Evolutionary conservation across 805 yeast genomes (phyloP).

Genomic region (Starmerella sp.): DNA sequence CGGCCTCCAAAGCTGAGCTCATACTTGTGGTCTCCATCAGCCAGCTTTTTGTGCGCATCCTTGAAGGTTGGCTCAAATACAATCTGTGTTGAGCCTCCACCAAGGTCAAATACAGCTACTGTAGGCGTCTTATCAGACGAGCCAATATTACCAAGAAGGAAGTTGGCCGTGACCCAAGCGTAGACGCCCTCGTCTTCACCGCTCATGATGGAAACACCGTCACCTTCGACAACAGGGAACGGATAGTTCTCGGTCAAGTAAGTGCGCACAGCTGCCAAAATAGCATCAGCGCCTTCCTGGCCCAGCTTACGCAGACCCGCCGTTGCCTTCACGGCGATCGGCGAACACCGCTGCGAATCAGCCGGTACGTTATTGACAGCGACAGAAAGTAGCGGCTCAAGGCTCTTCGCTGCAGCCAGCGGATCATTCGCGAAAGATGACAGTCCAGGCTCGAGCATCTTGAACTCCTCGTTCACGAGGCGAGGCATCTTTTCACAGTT

Average conservation of each 20-base stretch:
- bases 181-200: slow-evolving; percentile 97
- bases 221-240: slow-evolving; percentile 77
- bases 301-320: slow-evolving; percentile 91
- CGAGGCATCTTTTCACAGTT: slow-evolving; percentile 76
- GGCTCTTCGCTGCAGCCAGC: slow-evolving; percentile 75
- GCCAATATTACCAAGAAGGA: slow-evolving; percentile 87
- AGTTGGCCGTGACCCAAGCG: slow-evolving; percentile 97
- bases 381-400: slow-evolving; percentile 65
- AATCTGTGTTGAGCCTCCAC: slow-evolving; percentile 98
- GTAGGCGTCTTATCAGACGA: slow-evolving; percentile 63
- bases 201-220: slow-evolving; percentile 87
- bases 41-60: slow-evolving; percentile 36
- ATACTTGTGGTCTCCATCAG: slow-evolving; percentile 82
- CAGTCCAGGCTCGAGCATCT: slow-evolving; percentile 87
- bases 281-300: slow-evolving; percentile 54
- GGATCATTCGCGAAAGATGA: slow-evolving; percentile 66
- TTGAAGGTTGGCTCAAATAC: slow-evolving; percentile 86
- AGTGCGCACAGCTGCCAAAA: slow-evolving; percentile 61
- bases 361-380: slow-evolving; percentile 74
- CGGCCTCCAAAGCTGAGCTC: slow-evolving; percentile 69
- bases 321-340: slow-evolving; percentile 93
- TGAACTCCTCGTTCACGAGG: slow-evolving; percentile 65
- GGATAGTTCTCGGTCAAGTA: slow-evolving; percentile 77
- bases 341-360: slow-evolving; percentile 66
- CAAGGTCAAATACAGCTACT: slow-evolving; percentile 94